These are phyloP conservation scores for Orbilia javanica DNA, from an alignment of 2,329 filamentous ascomycete genomes.

Conservation along the genomic window DNA sequence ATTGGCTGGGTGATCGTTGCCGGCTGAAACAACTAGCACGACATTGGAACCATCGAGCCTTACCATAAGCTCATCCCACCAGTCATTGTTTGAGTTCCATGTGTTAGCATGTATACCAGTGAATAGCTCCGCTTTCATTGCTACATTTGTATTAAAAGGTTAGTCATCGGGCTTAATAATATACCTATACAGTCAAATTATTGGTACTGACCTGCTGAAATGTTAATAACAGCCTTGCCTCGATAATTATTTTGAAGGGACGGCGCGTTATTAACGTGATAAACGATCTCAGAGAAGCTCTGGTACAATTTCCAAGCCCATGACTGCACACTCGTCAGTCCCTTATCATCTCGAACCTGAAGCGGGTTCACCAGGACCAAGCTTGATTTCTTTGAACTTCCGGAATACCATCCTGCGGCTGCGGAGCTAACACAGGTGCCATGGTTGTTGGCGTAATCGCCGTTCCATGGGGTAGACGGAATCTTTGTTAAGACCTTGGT, in stretches of 20 bases:
- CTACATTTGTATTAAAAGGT: neutral
- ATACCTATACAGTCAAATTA: neutral
- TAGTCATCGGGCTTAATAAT: neutral
- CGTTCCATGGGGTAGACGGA: neutral
- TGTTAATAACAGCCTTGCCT: constrained; percentile 22
- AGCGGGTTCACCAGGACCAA: constrained; percentile 7
- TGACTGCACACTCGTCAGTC: neutral
- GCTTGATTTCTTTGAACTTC: constrained; percentile 4
- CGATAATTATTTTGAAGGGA: neutral
- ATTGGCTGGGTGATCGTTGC: constrained; percentile 20
- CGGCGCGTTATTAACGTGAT: neutral
- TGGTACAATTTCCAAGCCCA: constrained; percentile 21
- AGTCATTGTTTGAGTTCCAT: neutral
- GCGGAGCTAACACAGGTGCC: constrained; percentile 21
- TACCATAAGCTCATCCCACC: constrained; percentile 17
- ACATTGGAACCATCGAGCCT: neutral
- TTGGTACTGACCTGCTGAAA: constrained; percentile 7
- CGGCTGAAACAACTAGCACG: constrained; percentile 10
- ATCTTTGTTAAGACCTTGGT: neutral
- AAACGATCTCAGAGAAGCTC: neutral
- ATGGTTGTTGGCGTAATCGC: neutral
- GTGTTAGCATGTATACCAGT: neutral
- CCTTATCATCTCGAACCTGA: neutral
- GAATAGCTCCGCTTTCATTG: neutral
- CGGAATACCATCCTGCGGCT: constrained; percentile 16